Percentiles rank a stretch among this genome's conserved stretches.
phyloP scores from a whole-genome alignment of 2,329 filamentous ascomycete species.

The Fusarium nurragi region DNA sequence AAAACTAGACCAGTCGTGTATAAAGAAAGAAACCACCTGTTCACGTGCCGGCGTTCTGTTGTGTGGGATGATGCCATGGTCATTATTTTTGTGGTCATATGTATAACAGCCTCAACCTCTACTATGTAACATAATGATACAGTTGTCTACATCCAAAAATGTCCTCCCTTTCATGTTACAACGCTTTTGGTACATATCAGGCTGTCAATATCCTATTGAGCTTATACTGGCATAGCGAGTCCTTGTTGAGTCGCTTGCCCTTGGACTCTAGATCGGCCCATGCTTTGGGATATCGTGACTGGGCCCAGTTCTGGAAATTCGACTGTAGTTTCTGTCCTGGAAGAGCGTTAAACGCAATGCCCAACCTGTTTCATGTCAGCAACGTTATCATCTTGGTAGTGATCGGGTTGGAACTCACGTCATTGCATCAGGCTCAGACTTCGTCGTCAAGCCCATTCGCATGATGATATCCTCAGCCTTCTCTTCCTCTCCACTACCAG shows the following conservation, averaged over 20 bases:
- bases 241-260: conserved; percentile 56
- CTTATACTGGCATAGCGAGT: conserved; percentile 60
- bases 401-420: conserved; percentile 68
- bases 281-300: conserved; percentile 69
- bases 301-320: conserved; percentile 79
- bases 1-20: conserved; percentile 20
- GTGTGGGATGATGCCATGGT: conserved; percentile 38
- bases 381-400: background rate
- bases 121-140: conserved; percentile 50
- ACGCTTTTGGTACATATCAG: conserved; percentile 51
- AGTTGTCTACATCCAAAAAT: conserved; percentile 42
- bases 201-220: conserved; percentile 59
- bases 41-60: conserved; percentile 21
- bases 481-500: conserved; percentile 75
- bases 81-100: conserved; percentile 44
- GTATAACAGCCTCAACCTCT: conserved; percentile 50
- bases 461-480: conserved; percentile 73
- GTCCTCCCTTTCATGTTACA: conserved; percentile 23
- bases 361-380: conserved; percentile 65
- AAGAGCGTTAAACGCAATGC: conserved; percentile 78
- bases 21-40: conserved; percentile 3
- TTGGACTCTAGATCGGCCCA: conserved; percentile 74
- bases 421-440: conserved; percentile 71
- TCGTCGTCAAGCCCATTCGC: conserved; percentile 72
- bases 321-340: conserved; percentile 72